Conservation (phyloP, 139 green algal genomes). For the Auxenochlorella pyrenoidosa region DNA sequence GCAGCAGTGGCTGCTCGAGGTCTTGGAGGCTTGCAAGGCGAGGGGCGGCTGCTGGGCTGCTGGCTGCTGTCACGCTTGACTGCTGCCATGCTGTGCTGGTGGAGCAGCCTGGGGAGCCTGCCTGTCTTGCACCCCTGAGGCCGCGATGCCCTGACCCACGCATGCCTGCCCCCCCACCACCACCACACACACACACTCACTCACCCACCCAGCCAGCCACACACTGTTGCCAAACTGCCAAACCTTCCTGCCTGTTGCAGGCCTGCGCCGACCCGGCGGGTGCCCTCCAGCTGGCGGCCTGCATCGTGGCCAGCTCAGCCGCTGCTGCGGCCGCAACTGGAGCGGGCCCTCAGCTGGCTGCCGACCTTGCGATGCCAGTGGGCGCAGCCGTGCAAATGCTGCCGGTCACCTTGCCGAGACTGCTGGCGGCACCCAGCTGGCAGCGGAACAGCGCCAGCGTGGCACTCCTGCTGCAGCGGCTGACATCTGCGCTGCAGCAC, state of each 20-base stretch:
- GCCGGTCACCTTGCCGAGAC: neutral
- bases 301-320: neutral
- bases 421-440: neutral
- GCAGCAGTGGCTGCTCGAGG: slow-evolving; percentile 7
- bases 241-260: neutral
- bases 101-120: too few species aligned
- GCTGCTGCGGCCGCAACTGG: neutral
- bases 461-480: slow-evolving; percentile 10
- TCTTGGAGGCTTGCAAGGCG: slow-evolving; percentile 9
- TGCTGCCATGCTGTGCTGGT: too few species aligned
- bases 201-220: too few species aligned
- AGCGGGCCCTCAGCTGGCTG: neutral
- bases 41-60: neutral
- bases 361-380: neutral
- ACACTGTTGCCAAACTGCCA: neutral
- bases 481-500: slow-evolving; percentile 8
- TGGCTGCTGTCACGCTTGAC: too few species aligned
- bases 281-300: slow-evolving; percentile 21
- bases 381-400: neutral
- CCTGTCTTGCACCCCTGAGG: too few species aligned
- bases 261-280: neutral
- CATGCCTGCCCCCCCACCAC: too few species aligned
- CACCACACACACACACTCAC: too few species aligned
- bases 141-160: too few species aligned
- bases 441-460: neutral